These are phyloP conservation scores for Cystobasidium ongulense DNA, from an alignment of 768 basidiomycete genomes.

Conservation along the genomic window DNA sequence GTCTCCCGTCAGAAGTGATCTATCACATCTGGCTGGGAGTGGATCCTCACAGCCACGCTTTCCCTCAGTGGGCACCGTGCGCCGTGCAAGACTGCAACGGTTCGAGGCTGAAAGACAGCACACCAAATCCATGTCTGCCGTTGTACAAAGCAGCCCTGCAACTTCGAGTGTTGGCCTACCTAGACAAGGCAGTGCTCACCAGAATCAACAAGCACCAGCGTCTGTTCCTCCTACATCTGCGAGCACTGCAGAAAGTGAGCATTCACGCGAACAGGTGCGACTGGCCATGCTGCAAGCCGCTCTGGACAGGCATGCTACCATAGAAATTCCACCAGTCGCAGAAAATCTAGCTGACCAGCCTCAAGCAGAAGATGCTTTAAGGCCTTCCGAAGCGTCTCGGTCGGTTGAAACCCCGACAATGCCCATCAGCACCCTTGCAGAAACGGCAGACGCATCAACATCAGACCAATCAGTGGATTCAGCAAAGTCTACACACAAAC, in stretches of 20 bases:
- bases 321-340: neutral
- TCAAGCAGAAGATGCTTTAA: no score
- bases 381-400: no score
- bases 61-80: constrained; percentile 12
- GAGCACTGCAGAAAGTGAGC: neutral
- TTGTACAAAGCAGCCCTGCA: neutral
- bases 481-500: neutral
- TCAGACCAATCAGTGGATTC: neutral
- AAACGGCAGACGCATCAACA: neutral
- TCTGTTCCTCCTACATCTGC: neutral
- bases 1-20: neutral
- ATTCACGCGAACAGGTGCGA: neutral
- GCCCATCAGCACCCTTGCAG: no score
- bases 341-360: no score
- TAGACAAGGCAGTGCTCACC: neutral
- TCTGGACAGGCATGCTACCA: neutral
- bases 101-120: constrained; percentile 16
- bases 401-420: no score
- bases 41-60: neutral
- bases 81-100: constrained; percentile 8
- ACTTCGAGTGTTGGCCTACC: neutral
- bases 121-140: neutral
- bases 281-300: neutral
- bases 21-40: neutral
- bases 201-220: no score